phyloP scores from a whole-genome alignment of 2,329 filamentous ascomycete genomes.

The Talaromyces funiculosus region DNA sequence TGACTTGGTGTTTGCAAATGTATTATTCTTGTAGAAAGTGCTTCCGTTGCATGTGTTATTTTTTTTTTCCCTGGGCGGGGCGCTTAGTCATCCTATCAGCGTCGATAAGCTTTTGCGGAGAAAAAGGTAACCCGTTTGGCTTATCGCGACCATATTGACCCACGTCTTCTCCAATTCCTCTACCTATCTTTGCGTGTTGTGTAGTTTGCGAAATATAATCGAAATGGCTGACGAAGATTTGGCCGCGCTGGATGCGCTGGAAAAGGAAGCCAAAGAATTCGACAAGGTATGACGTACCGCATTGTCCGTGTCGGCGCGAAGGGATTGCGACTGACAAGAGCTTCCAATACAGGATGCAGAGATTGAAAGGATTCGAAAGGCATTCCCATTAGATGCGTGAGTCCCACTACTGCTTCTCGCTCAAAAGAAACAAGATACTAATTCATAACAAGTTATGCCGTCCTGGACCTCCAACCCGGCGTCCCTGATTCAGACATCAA shows the following conservation, averaged over 20 bases:
- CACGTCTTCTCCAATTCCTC: neutral
- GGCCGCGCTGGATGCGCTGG: slow-evolving; percentile 74
- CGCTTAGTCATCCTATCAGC: slow-evolving; percentile 30
- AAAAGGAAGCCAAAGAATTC: slow-evolving; percentile 82
- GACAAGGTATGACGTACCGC: slow-evolving; percentile 60
- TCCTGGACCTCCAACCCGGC: slow-evolving; percentile 91
- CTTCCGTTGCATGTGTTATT: neutral
- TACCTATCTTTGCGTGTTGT: neutral
- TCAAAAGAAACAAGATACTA: too few species aligned
- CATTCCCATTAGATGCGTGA: slow-evolving; percentile 73
- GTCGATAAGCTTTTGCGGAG: slow-evolving; percentile 25
- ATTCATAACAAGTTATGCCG: slow-evolving; percentile 62
- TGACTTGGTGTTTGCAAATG: too few species aligned
- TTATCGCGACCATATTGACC: slow-evolving; percentile 5
- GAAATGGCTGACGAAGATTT: slow-evolving; percentile 59
- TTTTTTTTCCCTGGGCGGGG: slow-evolving; percentile 18
- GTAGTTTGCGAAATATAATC: too few species aligned
- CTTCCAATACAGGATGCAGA: slow-evolving; percentile 67
- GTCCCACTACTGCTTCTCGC: slow-evolving; percentile 17
- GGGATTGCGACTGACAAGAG: neutral
- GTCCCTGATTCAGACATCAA: slow-evolving; percentile 97
- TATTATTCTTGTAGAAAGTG: too few species aligned
- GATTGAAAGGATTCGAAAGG: slow-evolving; percentile 87
- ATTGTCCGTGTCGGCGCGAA: neutral
- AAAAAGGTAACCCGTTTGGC: neutral